Percentiles rank a stretch among this genome's conserved stretches.
Conservation (phyloP, 1,284 basidiomycete genomes). For the Sanghuangporus sanghuang region DNA sequence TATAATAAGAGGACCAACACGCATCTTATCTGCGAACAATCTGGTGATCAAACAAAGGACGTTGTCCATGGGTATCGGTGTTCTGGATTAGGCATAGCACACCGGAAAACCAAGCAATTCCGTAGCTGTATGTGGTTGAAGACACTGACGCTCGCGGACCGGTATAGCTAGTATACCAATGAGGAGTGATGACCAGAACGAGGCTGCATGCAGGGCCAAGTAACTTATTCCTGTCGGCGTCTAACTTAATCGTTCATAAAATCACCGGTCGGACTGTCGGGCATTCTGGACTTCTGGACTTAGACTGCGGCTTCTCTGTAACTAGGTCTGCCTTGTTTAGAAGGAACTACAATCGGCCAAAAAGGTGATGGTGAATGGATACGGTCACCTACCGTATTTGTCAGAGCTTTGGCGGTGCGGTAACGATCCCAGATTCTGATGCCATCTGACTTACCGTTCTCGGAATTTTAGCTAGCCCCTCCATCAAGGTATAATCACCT, state of each 20-base stretch:
- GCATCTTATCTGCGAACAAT: neutral
- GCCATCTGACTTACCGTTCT: neutral
- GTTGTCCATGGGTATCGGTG: slow-evolving; percentile 6
- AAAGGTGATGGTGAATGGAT: neutral
- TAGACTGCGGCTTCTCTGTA: too few relatives aligned
- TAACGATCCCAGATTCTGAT: neutral
- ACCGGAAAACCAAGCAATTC: neutral
- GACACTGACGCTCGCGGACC: neutral
- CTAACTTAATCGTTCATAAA: neutral
- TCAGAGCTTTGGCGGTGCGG: neutral
- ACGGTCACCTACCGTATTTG: neutral
- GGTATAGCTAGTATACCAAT: neutral
- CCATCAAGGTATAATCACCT: neutral
- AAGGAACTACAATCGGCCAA: neutral
- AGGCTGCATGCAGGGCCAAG: neutral
- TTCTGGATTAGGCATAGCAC: neutral
- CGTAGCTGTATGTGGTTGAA: neutral
- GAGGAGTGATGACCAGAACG: neutral
- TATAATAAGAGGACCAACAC: neutral
- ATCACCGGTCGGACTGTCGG: neutral
- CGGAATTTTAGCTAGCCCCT: neutral
- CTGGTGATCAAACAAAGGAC: neutral
- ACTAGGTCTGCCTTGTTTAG: too few relatives aligned
- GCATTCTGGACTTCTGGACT: neutral
- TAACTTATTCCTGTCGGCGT: neutral